Evolutionary conservation across 108 stramenopile genomes (phyloP).

Genomic region (Cyclotella distinguenda): DNA sequence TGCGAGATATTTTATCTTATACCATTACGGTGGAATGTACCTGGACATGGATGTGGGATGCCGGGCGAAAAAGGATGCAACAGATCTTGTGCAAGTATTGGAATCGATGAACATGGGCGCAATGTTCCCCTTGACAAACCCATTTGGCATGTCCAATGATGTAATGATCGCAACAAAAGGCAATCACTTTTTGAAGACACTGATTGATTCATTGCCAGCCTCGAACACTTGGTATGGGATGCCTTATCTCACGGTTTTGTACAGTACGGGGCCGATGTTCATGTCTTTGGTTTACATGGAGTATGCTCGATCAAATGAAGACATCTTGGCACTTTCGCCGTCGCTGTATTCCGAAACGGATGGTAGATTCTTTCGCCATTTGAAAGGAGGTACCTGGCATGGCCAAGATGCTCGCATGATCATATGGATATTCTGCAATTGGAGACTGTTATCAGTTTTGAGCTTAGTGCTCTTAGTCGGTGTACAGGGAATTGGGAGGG

Average conservation of each 20-base stretch:
- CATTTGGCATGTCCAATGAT: slow-evolving; percentile 16
- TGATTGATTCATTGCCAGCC: slow-evolving; percentile 13
- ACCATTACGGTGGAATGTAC: slow-evolving; percentile 29
- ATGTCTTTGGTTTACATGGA: slow-evolving; percentile 14
- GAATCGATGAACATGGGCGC: slow-evolving; percentile 1
- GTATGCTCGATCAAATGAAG: not conserved
- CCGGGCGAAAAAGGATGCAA: slow-evolving; percentile 7
- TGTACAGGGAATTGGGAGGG: too few relatives aligned
- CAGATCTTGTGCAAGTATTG: slow-evolving; percentile 9
- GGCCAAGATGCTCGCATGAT: slow-evolving; percentile 1
- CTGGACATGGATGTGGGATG: slow-evolving; percentile 18
- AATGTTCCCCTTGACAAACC: slow-evolving; percentile 15
- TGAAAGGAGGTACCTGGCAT: slow-evolving; percentile 29
- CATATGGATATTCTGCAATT: slow-evolving; percentile 13
- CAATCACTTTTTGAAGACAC: not conserved
- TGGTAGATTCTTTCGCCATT: slow-evolving; percentile 25
- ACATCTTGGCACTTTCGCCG: slow-evolving; percentile 10
- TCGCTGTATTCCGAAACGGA: slow-evolving; percentile 11
- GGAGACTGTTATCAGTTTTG: not conserved
- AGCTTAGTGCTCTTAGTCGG: too few relatives aligned
- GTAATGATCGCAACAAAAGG: slow-evolving; percentile 15
- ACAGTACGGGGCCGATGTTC: slow-evolving; percentile 21
- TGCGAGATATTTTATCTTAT: slow-evolving; percentile 45
- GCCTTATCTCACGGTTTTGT: slow-evolving; percentile 24
- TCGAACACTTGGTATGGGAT: slow-evolving; percentile 20